Evolutionary conservation across 1,139 yeast genomes (phyloP).

Genomic region (Scheffersomyces illinoinensis): DNA sequence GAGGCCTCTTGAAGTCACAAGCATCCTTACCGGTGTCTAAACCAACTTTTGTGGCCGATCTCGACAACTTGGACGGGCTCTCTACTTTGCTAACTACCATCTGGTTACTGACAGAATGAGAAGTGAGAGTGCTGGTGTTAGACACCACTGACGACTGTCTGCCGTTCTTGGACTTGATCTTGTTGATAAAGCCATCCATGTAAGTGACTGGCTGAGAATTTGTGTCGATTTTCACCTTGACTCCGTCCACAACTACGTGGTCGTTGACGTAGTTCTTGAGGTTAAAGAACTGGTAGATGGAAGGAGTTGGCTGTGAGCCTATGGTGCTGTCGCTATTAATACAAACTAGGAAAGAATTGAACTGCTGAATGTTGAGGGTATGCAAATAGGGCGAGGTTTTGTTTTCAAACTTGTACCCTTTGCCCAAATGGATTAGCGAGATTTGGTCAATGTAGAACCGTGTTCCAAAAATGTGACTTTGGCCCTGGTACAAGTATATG

Average conservation of each 20-base stretch:
- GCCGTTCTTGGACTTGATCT: not conserved
- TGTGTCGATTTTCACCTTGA: not conserved
- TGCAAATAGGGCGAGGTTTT: conserved; percentile 7
- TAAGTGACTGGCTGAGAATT: not conserved
- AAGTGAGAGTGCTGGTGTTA: not conserved
- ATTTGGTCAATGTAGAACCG: conserved; percentile 14
- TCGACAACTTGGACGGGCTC: not conserved
- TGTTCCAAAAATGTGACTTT: conserved; percentile 6
- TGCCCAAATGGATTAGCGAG: conserved; percentile 13
- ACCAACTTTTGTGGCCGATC: not conserved
- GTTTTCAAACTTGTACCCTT: conserved; percentile 6
- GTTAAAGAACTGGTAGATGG: conserved; percentile 15
- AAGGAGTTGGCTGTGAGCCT: conserved; percentile 1
- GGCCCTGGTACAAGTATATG: conserved; percentile 15
- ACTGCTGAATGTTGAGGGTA: conserved; percentile 3
- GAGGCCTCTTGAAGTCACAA: not conserved
- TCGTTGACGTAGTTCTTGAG: conserved; percentile 9
- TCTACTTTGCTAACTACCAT: not conserved
- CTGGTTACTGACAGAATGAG: not conserved
- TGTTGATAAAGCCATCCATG: not conserved
- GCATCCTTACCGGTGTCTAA: not conserved
- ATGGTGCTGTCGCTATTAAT: conserved; percentile 10
- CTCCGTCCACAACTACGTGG: not conserved
- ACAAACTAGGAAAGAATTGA: conserved; percentile 5
- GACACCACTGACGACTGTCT: not conserved